Evolutionary conservation across 306 rosid genomes (phyloP), one percentile per base, ranked within the genome.

Genomic region (Gillenia trifoliata): DNA sequence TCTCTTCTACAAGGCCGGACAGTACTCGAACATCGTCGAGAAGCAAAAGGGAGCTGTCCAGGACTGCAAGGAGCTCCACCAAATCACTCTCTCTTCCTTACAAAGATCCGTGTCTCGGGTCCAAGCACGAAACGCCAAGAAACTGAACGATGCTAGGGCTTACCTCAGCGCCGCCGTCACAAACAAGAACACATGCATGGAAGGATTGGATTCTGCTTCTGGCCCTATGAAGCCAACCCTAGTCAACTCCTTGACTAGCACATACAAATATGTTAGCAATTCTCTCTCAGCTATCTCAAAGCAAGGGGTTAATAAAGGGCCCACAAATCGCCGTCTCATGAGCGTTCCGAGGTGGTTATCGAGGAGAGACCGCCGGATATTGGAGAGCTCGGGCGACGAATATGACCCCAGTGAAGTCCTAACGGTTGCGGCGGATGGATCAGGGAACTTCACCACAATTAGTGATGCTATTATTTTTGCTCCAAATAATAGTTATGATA

Each of bases 121-220:
- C 65, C 77, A 66, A 13, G 68, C 81, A 6, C 12, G 71, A 13
- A 49, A 78, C 23, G 28, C 75, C 0, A 73, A 33, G 55, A 80
- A 84, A 29, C 43, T 88, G 9, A 77, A 60, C 17, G 88, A 88
- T 77, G 90, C 97, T 11, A 85, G 83, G 80, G 68, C 88, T 9
- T 92, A 85, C 57, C 93, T 92, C 9, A 92, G 98, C 77, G 98
- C 96, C 70, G 87, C 98, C 22, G 77, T 92, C 13, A 90, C 98
- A 43, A 92, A 92, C 89, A 90, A 90, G 80, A 80, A 88, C 88
- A 92, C 98, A 10, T 92, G 98, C 70, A 50, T 92, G 69, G 96
- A 92, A 81, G 93, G 96, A 28, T 81, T 92, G 33, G 91, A 86
- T 25, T 83, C 91, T 34, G 88, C 91, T 26, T 83, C 93, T 2